Evolutionary conservation across 2,329 filamentous ascomycete species (phyloP), one percentile per base, ranked within the genome.

Genomic region (Xylaria digitata): DNA sequence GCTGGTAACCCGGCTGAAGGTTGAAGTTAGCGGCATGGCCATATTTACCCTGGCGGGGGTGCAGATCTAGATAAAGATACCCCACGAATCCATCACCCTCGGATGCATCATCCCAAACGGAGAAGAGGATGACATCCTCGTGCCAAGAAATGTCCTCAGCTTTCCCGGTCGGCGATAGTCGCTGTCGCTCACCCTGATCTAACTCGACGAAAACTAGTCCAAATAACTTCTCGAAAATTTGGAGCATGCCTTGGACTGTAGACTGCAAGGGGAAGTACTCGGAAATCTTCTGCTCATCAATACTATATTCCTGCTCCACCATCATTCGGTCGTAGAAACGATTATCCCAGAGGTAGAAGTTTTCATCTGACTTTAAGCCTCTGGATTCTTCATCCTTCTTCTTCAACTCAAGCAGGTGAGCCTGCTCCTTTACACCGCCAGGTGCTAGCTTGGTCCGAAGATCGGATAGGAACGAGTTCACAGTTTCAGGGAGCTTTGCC

Each of bases 11-110:
- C 0, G 92, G 91, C 79, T 93, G 89, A 1, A 96, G 79, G 78
- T 90, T 92, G 82, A 96, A 95, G 82, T 95, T 95, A 74, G 92
- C 92, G 6, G 92, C 92, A 75, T 95, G 92, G 17, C 91, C 90
- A 77, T 95, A 95, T 79, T 96, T 96, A 78, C 93, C 92, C 73
- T 89, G 88, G 43, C 92, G 87, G 1, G 92, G 92, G 78, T 93
- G 91, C 21, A 95, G 84, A 78, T 96, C 92, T 15, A 96, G 86
- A 78, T 95, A 95, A 30, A 96, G 84, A 77, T 95, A 96, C 46
- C 92, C 92, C 6, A 92, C 89, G 74, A 96, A 96, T 42, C 84
- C 87, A 56, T 86, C 83, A 17, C 92, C 92, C 72, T 91, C 89
- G 1, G 84, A 84, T 66, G 88, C 86, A 69, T 94, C 90, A 73